Conservation (phyloP, 1,284 basidiomycete species). For the Moesziomyces aphidis region DNA sequence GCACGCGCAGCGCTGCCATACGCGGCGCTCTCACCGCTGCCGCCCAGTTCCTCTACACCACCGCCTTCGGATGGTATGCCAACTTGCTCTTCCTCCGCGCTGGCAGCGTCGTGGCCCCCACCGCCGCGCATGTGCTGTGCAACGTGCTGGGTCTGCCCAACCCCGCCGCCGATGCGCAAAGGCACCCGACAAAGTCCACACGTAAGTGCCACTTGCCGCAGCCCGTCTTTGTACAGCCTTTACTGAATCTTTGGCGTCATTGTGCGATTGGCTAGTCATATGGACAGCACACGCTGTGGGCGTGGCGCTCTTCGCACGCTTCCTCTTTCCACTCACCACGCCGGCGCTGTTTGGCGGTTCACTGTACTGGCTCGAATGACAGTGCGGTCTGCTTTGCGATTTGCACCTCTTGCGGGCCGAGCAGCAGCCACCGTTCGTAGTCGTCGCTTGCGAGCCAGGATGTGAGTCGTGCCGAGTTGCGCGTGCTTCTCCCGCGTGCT, state of each 20-base stretch:
- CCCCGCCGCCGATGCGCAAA: slow-evolving; percentile 69
- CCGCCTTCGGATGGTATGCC: slow-evolving; percentile 89
- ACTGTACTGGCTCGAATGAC: slow-evolving; percentile 39
- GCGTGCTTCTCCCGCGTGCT: slow-evolving; percentile 9
- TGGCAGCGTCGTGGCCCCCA: slow-evolving; percentile 69
- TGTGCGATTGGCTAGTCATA: slow-evolving; percentile 69
- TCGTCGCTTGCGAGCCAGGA: slow-evolving; percentile 11
- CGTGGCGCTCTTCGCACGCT: slow-evolving; percentile 70
- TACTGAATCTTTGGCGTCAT: too few relatives aligned
- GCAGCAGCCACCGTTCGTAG: slow-evolving; percentile 22
- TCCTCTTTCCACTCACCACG: slow-evolving; percentile 38
- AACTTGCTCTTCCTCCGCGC: slow-evolving; percentile 87
- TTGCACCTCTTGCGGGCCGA: slow-evolving; percentile 7
- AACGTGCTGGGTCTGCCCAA: slow-evolving; percentile 91
- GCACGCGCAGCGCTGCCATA: slow-evolving; percentile 73
- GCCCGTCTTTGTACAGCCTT: too few relatives aligned
- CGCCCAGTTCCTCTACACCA: slow-evolving; percentile 89
- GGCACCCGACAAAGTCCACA: slow-evolving; percentile 68
- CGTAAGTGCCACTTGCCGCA: too few relatives aligned
- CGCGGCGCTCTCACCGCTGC: slow-evolving; percentile 71
- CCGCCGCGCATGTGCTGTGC: slow-evolving; percentile 81
- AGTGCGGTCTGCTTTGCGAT: slow-evolving; percentile 15
- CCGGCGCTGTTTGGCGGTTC: slow-evolving; percentile 29
- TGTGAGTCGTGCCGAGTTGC: slow-evolving; percentile 16
- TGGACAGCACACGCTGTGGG: slow-evolving; percentile 72